A percentile compares a stretch with the other conserved stretches of the same genome.
Evolutionary conservation across 2,329 filamentous ascomycete species (phyloP).

Genomic region (Xylariaceae sp.): DNA sequence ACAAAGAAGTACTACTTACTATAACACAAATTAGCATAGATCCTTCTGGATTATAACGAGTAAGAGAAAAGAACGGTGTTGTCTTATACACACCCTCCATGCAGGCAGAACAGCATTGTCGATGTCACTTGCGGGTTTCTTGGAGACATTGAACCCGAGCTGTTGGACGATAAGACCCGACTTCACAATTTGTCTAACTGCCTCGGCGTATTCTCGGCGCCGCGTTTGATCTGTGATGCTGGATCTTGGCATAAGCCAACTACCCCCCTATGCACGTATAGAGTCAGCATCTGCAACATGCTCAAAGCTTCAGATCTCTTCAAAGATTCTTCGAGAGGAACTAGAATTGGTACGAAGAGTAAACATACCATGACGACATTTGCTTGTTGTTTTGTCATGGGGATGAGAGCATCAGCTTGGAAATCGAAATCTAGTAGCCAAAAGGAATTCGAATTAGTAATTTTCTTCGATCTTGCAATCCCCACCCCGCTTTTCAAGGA

Average conservation of each 20-base stretch:
- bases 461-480: too few relatives aligned
- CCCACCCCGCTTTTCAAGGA: too few relatives aligned
- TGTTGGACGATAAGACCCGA: slow-evolving; percentile 35
- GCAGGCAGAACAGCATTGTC: slow-evolving; percentile 39
- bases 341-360: too few relatives aligned
- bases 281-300: too few relatives aligned
- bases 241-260: slow-evolving; percentile 7
- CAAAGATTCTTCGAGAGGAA: too few relatives aligned
- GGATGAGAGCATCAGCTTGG: slow-evolving; percentile 3
- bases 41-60: too few relatives aligned
- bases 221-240: not conserved
- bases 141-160: slow-evolving; percentile 30
- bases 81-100: too few relatives aligned
- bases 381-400: slow-evolving; percentile 5
- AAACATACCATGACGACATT: slow-evolving; percentile 1
- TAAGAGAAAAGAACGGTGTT: too few relatives aligned
- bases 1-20: too few relatives aligned
- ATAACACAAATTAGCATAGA: too few relatives aligned
- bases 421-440: not conserved
- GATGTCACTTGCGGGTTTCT: slow-evolving; percentile 12
- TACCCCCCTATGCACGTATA: not conserved
- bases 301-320: too few relatives aligned
- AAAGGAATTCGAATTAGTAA: too few relatives aligned
- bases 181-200: slow-evolving; percentile 30
- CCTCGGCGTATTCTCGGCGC: slow-evolving; percentile 1